Conservation (phyloP, 208 protist genomes). For the Giardia duodenalis region DNA sequence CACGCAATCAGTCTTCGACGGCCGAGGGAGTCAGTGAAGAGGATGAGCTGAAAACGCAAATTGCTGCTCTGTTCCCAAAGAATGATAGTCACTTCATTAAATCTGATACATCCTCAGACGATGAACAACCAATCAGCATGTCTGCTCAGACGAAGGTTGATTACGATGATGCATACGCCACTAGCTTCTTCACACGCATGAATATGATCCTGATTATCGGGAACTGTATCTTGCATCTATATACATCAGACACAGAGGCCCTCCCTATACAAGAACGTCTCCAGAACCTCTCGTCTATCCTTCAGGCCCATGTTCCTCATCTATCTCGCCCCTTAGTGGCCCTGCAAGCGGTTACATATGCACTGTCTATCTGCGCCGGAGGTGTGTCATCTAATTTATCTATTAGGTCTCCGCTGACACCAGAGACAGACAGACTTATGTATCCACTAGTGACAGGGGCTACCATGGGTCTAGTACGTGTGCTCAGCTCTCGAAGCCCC, state of each 20-base stretch:
- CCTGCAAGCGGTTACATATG: neutral
- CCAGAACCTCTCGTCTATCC: neutral
- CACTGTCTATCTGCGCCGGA: neutral
- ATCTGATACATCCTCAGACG: neutral
- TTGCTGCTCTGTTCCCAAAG: neutral
- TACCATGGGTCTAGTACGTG: neutral
- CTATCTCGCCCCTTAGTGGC: neutral
- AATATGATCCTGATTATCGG: neutral
- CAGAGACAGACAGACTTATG: neutral
- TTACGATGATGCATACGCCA: neutral
- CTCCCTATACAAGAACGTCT: too few species aligned
- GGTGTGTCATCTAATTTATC: too few species aligned
- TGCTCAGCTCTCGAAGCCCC: neutral
- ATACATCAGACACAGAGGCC: too few species aligned
- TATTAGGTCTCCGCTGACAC: neutral
- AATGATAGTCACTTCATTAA: neutral
- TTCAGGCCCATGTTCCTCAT: neutral
- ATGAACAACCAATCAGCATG: neutral
- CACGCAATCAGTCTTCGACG: neutral
- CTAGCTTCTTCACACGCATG: neutral
- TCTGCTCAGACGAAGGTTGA: neutral
- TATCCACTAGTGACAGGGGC: neutral
- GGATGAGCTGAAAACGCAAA: neutral
- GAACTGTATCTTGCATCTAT: neutral
- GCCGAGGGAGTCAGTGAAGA: neutral